Evolutionary conservation across 2,329 filamentous ascomycete species (phyloP).

Genomic region (Scedosporium boydii): DNA sequence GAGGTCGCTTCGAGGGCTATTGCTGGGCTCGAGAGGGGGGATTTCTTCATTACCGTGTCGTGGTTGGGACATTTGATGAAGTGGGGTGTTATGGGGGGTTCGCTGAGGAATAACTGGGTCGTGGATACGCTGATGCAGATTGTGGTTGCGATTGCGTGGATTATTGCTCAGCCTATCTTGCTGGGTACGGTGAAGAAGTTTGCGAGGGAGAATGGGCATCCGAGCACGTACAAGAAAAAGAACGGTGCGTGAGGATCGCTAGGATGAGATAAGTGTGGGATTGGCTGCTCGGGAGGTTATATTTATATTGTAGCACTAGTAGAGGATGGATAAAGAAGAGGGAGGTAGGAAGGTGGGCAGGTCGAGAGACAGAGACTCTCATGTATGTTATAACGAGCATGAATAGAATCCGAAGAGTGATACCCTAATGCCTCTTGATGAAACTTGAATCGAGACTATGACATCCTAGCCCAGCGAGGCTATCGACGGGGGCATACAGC

Average conservation of each 20-base stretch:
- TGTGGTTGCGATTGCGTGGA: constrained; percentile 44
- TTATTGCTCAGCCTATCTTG: constrained; percentile 47
- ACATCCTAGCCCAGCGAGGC: too few species aligned
- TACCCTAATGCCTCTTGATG: background rate
- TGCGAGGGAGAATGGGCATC: constrained; percentile 49
- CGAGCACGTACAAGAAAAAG: constrained; percentile 35
- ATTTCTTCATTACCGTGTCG: constrained; percentile 70
- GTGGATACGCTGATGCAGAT: constrained; percentile 48
- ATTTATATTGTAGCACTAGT: background rate
- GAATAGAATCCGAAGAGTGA: background rate
- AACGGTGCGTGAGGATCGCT: background rate
- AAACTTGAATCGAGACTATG: background rate
- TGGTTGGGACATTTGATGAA: constrained; percentile 65
- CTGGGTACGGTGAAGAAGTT: constrained; percentile 48
- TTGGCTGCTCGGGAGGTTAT: background rate
- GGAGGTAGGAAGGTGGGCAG: background rate
- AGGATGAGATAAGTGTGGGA: background rate
- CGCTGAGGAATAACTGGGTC: constrained; percentile 48
- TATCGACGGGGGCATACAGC: too few species aligned
- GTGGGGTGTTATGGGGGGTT: constrained; percentile 45
- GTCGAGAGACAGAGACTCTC: background rate
- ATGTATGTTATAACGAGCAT: background rate
- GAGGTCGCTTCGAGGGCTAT: constrained; percentile 65
- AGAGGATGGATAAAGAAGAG: background rate
- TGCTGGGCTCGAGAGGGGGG: constrained; percentile 65